Evolutionary conservation across 164 flowering plant species (phyloP).

Genomic region (Amborella trichopoda): DNA sequence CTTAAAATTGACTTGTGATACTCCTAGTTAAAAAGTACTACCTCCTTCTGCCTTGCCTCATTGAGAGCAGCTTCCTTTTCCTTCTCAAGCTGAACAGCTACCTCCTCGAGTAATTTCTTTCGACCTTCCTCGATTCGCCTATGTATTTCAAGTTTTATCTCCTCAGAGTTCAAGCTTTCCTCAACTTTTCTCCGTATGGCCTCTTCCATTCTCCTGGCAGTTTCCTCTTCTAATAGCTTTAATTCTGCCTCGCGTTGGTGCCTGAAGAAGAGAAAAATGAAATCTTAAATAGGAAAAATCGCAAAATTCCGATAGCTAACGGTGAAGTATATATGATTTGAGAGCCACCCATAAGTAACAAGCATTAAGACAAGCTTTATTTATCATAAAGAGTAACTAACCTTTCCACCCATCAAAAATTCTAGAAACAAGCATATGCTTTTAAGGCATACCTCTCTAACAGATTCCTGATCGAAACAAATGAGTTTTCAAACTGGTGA

Average conservation of each 20-base stretch:
- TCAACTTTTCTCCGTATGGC: conserved; percentile 73
- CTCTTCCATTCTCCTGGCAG: conserved; percentile 77
- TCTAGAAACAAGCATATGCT: conserved; percentile 55
- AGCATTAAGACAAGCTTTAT: conserved; percentile 14
- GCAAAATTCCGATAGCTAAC: conserved; percentile 9
- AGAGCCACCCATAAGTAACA: too few species aligned
- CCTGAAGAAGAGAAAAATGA: conserved; percentile 37
- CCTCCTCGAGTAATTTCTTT: conserved; percentile 57
- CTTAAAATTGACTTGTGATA: too few species aligned
- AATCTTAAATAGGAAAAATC: conserved; percentile 21
- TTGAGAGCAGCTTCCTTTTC: conserved; percentile 70
- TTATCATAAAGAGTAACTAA: conserved; percentile 46
- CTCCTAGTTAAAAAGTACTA: conserved; percentile 2
- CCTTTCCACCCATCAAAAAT: conserved; percentile 29
- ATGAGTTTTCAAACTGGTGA: conserved; percentile 78
- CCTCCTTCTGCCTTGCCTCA: conserved; percentile 78
- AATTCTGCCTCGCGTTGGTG: conserved; percentile 86
- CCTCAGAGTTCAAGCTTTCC: conserved; percentile 70
- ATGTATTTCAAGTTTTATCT: conserved; percentile 55
- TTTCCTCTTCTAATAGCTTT: conserved; percentile 91
- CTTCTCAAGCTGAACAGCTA: conserved; percentile 75
- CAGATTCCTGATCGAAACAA: conserved; percentile 87
- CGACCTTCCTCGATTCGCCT: conserved; percentile 76
- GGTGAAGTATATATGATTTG: too few species aligned
- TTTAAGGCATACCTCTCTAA: conserved; percentile 97